A percentile compares a stretch with the other conserved stretches of the same genome.
These are phyloP conservation scores for Fusarium sp. DNA, from an alignment of 2,329 filamentous ascomycete genomes.

Conservation along the genomic window DNA sequence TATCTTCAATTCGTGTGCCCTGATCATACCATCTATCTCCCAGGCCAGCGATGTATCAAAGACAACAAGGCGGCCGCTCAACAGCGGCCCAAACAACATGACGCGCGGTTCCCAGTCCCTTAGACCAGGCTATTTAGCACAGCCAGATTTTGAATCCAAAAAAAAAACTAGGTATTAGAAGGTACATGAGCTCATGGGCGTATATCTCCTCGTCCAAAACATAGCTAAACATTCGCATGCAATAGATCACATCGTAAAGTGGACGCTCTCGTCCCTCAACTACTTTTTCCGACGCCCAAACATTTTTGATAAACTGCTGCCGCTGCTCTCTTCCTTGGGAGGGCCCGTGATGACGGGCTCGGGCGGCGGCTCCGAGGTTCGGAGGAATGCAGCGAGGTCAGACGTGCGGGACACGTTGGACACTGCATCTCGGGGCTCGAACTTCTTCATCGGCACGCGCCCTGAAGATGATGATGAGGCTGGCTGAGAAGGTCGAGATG, in stretches of 20 bases:
- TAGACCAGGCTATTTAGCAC: conserved; percentile 1
- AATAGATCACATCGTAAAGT: conserved; percentile 31
- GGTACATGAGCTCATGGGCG: conserved; percentile 45
- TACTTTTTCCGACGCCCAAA: conserved; percentile 65
- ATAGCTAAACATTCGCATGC: conserved; percentile 12
- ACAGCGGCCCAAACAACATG: background rate
- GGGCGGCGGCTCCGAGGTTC: conserved; percentile 73
- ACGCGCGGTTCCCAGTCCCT: conserved; percentile 3
- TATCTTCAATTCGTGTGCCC: background rate
- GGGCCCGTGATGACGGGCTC: conserved; percentile 45
- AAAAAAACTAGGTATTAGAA: conserved; percentile 41
- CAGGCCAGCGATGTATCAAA: conserved; percentile 24
- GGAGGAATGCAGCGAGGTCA: conserved; percentile 80
- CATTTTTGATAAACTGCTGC: conserved; percentile 59
- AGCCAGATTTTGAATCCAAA: conserved; percentile 28
- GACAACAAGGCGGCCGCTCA: conserved; percentile 15
- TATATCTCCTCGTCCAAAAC: conserved; percentile 37
- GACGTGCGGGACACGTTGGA: conserved; percentile 67
- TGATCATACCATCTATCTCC: conserved; percentile 9
- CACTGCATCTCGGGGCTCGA: conserved; percentile 66
- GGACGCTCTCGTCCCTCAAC: conserved; percentile 37
- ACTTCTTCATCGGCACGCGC: conserved; percentile 67
- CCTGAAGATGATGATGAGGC: conserved; percentile 46
- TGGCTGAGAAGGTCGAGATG: conserved; percentile 35
- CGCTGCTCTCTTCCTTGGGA: conserved; percentile 53